Base-by-base conservation (phyloP, 2,329 filamentous ascomycete species). In the Ascochyta koolunga region DNA sequence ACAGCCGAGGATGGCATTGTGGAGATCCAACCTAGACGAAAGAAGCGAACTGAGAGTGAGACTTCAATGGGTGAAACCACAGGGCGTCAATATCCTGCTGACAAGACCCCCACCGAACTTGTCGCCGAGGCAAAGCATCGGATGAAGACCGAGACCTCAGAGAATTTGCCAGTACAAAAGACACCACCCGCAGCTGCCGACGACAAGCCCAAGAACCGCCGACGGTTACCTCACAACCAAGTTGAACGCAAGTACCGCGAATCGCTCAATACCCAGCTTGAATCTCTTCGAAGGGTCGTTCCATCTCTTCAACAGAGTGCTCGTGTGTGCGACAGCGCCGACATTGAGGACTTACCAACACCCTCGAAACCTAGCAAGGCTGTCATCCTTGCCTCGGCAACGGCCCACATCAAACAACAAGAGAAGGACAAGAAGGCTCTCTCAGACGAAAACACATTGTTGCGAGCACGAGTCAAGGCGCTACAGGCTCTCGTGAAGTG, bases 201-300 rank as follows among this genome's bases (percentile, higher is more conserved):
- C 2, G 63, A 63, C 2, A 75, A 74, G 51, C 61, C 67, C 16
- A 76, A 75, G 51, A 61, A 66, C 10, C 70, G 70, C 27, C 67
- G 70, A 22, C 68, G 75, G 35, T 55, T 75, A 16, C 75, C 75
- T 10, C 77, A 79, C 66, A 79, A 78, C 46, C 75, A 79, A 56
- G 77, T 79, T 47, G 77, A 79, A 58, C 75, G 76, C 40, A 76
- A 78, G 50, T 79, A 79, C 61, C 77, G 77, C 46, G 76, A 79
- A 45, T 78, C 76, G 4, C 71, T 79, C 42, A 79, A 79, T 65
- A 76, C 76, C 1, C 77, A 78, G 53, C 73, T 79, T 40, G 77
- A 79, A 15, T 75, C 75, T 0, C 67, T 79, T 7, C 71, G 72
- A 31, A 57, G 69, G 33, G 69, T 77, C 2, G 69, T 79, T 0